phyloP scores from a whole-genome alignment of 2,329 filamentous ascomycete species.

The Scedosporium apiospermum region DNA sequence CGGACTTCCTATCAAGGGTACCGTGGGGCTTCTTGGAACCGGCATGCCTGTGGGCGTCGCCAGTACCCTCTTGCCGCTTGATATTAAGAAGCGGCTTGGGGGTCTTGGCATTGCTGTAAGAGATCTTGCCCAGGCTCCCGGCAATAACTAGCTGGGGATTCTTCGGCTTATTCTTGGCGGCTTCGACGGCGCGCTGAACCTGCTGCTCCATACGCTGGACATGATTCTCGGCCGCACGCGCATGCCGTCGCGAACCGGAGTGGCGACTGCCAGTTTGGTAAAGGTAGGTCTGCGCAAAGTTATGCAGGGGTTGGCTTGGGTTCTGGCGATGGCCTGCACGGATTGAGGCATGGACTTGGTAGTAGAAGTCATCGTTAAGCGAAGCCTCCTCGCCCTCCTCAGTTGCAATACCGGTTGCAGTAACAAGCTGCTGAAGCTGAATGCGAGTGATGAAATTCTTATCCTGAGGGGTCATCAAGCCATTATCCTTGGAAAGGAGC shows the following conservation, averaged over 20 bases:
- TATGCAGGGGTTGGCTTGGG: slow-evolving; percentile 84
- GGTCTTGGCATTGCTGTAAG: slow-evolving; percentile 97
- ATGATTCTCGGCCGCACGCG: slow-evolving; percentile 85
- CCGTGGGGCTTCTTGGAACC: slow-evolving; percentile 33
- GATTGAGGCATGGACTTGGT: slow-evolving; percentile 94
- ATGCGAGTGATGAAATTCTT: slow-evolving; percentile 99
- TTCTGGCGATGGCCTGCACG: slow-evolving; percentile 82
- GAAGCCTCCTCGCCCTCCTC: slow-evolving; percentile 73
- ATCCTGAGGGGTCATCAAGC: slow-evolving; percentile 96
- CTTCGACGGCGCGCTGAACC: slow-evolving; percentile 92
- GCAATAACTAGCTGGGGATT: slow-evolving; percentile 96
- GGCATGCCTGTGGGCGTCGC: slow-evolving; percentile 44
- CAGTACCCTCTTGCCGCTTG: slow-evolving; percentile 68
- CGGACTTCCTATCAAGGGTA: slow-evolving; percentile 65
- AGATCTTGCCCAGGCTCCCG: slow-evolving; percentile 93
- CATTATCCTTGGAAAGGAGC: slow-evolving; percentile 85
- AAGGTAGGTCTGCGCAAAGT: slow-evolving; percentile 95
- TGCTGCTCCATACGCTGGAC: slow-evolving; percentile 99
- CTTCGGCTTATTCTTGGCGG: slow-evolving; percentile 94
- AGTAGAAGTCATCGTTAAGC: slow-evolving; percentile 92
- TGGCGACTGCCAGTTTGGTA: slow-evolving; percentile 87
- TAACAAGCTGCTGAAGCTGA: slow-evolving; percentile 89
- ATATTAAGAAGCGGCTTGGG: slow-evolving; percentile 92
- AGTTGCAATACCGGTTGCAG: slow-evolving; percentile 78
- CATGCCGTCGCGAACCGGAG: slow-evolving; percentile 63